phyloP scores from a whole-genome alignment of 2,329 filamentous ascomycete genomes.

The Diaporthe citrichinensis region DNA sequence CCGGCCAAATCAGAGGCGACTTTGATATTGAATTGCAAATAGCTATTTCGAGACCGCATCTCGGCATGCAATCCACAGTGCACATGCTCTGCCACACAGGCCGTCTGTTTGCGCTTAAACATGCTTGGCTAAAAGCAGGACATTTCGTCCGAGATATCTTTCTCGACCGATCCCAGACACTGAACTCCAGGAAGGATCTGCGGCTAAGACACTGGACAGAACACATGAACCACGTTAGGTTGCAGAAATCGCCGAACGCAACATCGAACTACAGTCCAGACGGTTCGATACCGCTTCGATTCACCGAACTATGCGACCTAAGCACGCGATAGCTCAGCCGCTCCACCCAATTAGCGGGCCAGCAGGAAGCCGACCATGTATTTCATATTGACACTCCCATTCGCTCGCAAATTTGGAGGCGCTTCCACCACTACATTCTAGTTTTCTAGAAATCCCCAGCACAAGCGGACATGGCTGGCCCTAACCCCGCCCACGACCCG shows the following conservation, averaged over 20 bases:
- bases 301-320: neutral
- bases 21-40: neutral
- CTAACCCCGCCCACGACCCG: neutral
- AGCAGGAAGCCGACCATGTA: neutral
- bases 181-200: neutral
- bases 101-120: neutral
- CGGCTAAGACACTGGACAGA: neutral
- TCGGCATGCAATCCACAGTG: neutral
- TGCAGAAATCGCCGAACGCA: neutral
- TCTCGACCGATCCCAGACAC: neutral
- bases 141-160: neutral
- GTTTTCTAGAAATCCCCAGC: neutral
- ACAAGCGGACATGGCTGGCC: neutral
- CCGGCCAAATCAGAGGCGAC: neutral
- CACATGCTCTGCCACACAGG: neutral
- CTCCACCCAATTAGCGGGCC: neutral
- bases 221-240: slow-evolving; percentile 3
- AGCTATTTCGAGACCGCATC: neutral
- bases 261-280: neutral
- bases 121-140: neutral
- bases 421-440: neutral
- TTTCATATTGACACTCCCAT: too few species aligned
- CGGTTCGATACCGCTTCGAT: neutral
- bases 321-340: neutral
- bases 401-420: neutral